Base-by-base conservation (phyloP, 1,139 yeast genomes). In the Protomyces arabidopsidicola region DNA sequence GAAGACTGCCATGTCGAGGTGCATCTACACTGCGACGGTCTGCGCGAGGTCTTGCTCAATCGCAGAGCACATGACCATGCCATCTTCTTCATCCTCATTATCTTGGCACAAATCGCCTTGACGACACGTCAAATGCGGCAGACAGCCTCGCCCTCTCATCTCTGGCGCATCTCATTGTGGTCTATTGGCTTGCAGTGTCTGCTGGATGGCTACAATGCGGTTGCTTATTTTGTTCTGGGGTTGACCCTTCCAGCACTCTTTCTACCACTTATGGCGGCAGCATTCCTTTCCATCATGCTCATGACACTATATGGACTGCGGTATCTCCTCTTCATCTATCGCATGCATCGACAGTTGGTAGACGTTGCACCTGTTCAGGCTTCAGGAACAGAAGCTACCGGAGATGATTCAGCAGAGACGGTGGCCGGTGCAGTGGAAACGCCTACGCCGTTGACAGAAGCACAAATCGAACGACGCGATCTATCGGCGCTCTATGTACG, bases 291-390 rank as follows among this genome's bases (percentile, higher is more conserved):
- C 1, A 85, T 88, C 69, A 82, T 87, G 2, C 77, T 88, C 69
- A 85, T 91, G 45, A 83, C 87, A 14, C 79, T 88, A 20, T 88
- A 90, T 76, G 96, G 89, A 70, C 80, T 87, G 76, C 81, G 93
- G 65, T 89, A 87, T 73, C 79, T 88, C 79, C 82, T 86, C 39
- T 79, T 83, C 63, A 86, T 90, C 1, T 82, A 83, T 69, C 80
- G 85, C 16, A 82, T 90, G 0, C 98, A 91, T 73, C 77, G 83
- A 12, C 87, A 87, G 70, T 97, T 91, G 45, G 55, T 39, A 9
- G 57, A 64, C 14, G 55, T 50, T 22, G 20, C 57, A 45, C 39
- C 60, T 20, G 1, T 14, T 36, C 42, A 12, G 16, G 9, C 14
- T 14, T 14, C 42, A 14, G 42, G 14, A 14, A 42, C 48, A 6